A percentile compares a stretch with the other conserved stretches of the same genome.
Evolutionary conservation across 140 eudicot species (phyloP).

Genomic region (Oenanthe javanica): DNA sequence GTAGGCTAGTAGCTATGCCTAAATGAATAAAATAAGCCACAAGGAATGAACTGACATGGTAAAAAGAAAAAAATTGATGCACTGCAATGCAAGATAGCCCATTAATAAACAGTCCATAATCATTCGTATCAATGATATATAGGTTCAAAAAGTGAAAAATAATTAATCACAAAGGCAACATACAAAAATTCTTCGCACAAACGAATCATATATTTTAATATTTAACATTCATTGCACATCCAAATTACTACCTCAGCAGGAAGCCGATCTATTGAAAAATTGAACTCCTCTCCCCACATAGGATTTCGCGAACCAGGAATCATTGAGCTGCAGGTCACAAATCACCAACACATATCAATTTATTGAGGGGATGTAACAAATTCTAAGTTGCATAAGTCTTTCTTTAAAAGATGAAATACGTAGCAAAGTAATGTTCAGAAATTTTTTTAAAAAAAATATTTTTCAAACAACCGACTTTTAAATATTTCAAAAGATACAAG

Average conservation of each 20-base stretch:
- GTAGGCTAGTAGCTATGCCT: not conserved
- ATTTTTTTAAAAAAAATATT: not conserved
- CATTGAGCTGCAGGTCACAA: slow-evolving; percentile 60
- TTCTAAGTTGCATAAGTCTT: not conserved
- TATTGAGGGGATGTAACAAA: slow-evolving; percentile 1
- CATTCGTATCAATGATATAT: not conserved
- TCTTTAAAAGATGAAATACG: not conserved
- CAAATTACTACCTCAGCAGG: slow-evolving; percentile 71
- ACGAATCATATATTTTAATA: not conserved
- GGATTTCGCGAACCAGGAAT: slow-evolving; percentile 99
- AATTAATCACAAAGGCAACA: not conserved
- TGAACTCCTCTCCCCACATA: slow-evolving; percentile 98
- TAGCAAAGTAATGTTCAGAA: not conserved
- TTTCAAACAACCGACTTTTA: not conserved
- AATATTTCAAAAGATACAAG: not conserved
- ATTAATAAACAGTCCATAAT: too few relatives aligned
- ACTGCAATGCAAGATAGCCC: not conserved
- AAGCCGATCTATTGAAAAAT: slow-evolving; percentile 81
- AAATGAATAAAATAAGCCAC: not conserved
- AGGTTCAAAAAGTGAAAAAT: not conserved
- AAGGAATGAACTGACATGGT: not conserved
- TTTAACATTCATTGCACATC: not conserved
- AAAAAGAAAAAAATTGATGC: not conserved
- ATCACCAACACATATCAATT: not conserved
- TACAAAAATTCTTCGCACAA: not conserved